These are phyloP conservation scores for Diaporthe sp. DNA, from an alignment of 2,329 filamentous ascomycete genomes.

Conservation along the genomic window DNA sequence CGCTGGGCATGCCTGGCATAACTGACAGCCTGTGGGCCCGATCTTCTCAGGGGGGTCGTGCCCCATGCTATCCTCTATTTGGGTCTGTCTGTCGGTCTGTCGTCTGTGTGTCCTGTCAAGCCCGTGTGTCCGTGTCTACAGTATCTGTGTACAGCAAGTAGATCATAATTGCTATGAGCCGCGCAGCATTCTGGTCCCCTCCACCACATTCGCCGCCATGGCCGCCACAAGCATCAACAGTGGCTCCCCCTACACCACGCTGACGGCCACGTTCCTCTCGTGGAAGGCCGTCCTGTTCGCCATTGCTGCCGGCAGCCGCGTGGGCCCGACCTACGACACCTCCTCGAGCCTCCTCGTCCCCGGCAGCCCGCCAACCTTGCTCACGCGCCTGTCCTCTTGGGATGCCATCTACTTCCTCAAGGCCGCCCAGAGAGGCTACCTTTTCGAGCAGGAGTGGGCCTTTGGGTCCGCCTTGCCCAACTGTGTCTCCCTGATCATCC, in stretches of 20 bases:
- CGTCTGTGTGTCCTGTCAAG: not conserved
- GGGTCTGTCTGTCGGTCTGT: not conserved
- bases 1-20: not conserved
- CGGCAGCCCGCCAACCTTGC: constrained; percentile 51
- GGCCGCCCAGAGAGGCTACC: constrained; percentile 72
- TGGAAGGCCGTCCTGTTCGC: constrained; percentile 80
- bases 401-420: constrained; percentile 84
- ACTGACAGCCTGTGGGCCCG: constrained; percentile 3
- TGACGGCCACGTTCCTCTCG: constrained; percentile 62
- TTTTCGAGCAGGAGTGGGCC: constrained; percentile 89
- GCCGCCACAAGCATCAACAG: not conserved
- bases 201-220: constrained; percentile 28
- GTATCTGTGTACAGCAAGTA: not conserved
- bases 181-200: not conserved
- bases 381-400: constrained; percentile 78
- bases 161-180: not conserved
- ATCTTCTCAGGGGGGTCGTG: constrained; percentile 9
- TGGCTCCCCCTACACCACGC: constrained; percentile 40
- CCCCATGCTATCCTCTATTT: constrained; percentile 27
- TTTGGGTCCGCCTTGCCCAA: constrained; percentile 71
- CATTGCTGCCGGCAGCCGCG: constrained; percentile 65
- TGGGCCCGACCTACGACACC: constrained; percentile 82
- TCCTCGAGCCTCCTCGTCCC: constrained; percentile 68
- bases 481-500: constrained; percentile 53
- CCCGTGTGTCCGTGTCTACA: not conserved